Evolutionary conservation across 2,329 filamentous ascomycete genomes (phyloP).

Genomic region (Didymella glomerata): DNA sequence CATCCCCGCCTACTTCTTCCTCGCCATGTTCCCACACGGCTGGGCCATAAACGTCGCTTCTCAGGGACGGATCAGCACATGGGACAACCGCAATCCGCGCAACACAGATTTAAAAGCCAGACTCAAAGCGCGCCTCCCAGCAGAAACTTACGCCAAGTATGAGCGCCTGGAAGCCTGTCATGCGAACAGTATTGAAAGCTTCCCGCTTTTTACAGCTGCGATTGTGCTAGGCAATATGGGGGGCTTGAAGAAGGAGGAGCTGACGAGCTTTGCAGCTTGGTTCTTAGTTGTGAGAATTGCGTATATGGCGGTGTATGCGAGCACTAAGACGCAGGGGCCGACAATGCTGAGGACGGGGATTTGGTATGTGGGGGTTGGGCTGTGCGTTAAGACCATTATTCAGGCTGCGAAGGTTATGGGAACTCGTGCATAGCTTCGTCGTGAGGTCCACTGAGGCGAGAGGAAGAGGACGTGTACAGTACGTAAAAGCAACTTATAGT

Average conservation of each 20-base stretch:
- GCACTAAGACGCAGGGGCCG: constrained; percentile 33
- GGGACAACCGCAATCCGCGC: constrained; percentile 57
- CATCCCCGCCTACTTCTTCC: constrained; percentile 56
- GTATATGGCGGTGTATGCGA: constrained; percentile 53
- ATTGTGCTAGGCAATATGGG: constrained; percentile 56
- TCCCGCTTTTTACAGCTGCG: constrained; percentile 57
- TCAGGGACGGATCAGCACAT: constrained; percentile 47
- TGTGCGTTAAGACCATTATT: constrained; percentile 37
- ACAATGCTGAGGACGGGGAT: constrained; percentile 32
- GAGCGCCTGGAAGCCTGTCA: constrained; percentile 58
- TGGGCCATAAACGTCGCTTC: constrained; percentile 51
- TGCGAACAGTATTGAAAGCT: constrained; percentile 57
- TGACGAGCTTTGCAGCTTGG: constrained; percentile 48
- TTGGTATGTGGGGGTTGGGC: constrained; percentile 28
- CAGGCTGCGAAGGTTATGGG: constrained; percentile 36
- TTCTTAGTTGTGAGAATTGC: constrained; percentile 50
- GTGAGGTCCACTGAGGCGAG: background rate
- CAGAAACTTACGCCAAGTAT: constrained; percentile 51
- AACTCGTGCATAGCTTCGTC: background rate
- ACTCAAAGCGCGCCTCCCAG: constrained; percentile 50
- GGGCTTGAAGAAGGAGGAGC: constrained; percentile 42
- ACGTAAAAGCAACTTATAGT: background rate
- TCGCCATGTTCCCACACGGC: constrained; percentile 54
- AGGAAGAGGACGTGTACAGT: background rate
- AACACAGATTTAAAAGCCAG: constrained; percentile 43